phyloP scores from a whole-genome alignment of 495 filamentous ascomycete species.

The Astrocystis sublimbata region DNA sequence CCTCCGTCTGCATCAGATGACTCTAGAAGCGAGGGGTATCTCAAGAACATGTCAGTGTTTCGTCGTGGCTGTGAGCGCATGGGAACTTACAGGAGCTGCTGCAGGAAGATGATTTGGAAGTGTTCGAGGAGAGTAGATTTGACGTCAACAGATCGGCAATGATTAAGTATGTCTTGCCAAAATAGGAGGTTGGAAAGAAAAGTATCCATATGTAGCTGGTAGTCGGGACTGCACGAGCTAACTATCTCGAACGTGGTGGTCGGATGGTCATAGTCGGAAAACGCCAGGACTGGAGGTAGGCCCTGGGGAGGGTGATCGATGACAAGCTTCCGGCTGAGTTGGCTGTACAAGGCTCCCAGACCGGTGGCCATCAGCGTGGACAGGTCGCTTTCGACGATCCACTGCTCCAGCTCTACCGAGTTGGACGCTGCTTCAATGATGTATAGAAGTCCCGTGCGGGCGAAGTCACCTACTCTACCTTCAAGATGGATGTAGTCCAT shows the following conservation, averaged over 20 bases:
- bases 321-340: slow-evolving; percentile 76
- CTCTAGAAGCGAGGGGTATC: slow-evolving; percentile 92
- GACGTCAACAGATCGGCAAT: slow-evolving; percentile 88
- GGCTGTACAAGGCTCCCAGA: slow-evolving; percentile 92
- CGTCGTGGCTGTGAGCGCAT: not conserved
- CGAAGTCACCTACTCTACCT: slow-evolving; percentile 91
- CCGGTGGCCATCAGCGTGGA: slow-evolving; percentile 97
- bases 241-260: slow-evolving; percentile 65
- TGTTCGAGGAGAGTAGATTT: slow-evolving; percentile 92
- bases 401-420: slow-evolving; percentile 80
- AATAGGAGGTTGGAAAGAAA: slow-evolving; percentile 94
- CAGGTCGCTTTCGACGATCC: slow-evolving; percentile 95
- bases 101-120: slow-evolving; percentile 94
- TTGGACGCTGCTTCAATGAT: slow-evolving; percentile 90
- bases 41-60: slow-evolving; percentile 38
- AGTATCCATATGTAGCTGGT: slow-evolving; percentile 80
- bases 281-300: slow-evolving; percentile 75
- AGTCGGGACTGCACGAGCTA: slow-evolving; percentile 65
- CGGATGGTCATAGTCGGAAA: slow-evolving; percentile 78
- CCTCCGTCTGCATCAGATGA: slow-evolving; percentile 96
- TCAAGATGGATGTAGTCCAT: slow-evolving; percentile 96
- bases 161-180: slow-evolving; percentile 97
- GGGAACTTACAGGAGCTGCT: slow-evolving; percentile 81
- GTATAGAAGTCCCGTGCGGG: slow-evolving; percentile 92
- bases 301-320: slow-evolving; percentile 62